Evolutionary conservation across 1,139 yeast species (phyloP).

Genomic region (Yamadazyma triangularis): DNA sequence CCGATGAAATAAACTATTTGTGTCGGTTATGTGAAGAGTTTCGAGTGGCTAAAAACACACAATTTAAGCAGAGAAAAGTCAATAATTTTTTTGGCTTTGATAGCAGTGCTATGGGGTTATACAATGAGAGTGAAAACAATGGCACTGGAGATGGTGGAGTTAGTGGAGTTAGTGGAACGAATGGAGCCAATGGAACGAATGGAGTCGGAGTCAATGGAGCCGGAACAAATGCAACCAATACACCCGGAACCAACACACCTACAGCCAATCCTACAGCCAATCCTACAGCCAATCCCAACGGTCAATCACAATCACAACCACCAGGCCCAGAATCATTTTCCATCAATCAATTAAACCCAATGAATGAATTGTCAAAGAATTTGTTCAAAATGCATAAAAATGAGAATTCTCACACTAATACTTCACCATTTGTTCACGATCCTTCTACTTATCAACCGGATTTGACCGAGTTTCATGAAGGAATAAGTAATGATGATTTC

Average conservation of each 20-base stretch:
- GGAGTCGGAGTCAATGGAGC: too few relatives aligned
- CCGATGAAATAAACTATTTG: conserved; percentile 32
- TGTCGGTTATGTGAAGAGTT: conserved; percentile 40
- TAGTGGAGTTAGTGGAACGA: too few relatives aligned
- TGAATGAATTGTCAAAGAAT: conserved; percentile 5
- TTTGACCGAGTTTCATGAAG: conserved; percentile 5
- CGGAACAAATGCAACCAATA: too few relatives aligned
- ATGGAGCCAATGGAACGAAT: background rate
- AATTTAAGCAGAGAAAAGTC: conserved; percentile 16
- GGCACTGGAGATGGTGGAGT: too few relatives aligned
- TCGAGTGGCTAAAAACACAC: conserved; percentile 35
- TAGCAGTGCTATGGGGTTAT: background rate
- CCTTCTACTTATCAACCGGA: conserved; percentile 1
- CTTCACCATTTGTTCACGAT: background rate
- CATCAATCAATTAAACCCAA: conserved; percentile 4
- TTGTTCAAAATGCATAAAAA: conserved; percentile 3
- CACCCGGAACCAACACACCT: background rate
- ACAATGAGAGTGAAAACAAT: too few relatives aligned
- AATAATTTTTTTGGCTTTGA: conserved; percentile 1
- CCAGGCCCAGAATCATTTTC: background rate
- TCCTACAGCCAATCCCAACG: background rate
- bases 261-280: background rate
- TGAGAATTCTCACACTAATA: background rate
- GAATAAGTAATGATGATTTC: conserved; percentile 31
- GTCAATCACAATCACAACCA: background rate